Conservation (phyloP, 352 stramenopile species). For the Phytophthora pseudosyringae region DNA sequence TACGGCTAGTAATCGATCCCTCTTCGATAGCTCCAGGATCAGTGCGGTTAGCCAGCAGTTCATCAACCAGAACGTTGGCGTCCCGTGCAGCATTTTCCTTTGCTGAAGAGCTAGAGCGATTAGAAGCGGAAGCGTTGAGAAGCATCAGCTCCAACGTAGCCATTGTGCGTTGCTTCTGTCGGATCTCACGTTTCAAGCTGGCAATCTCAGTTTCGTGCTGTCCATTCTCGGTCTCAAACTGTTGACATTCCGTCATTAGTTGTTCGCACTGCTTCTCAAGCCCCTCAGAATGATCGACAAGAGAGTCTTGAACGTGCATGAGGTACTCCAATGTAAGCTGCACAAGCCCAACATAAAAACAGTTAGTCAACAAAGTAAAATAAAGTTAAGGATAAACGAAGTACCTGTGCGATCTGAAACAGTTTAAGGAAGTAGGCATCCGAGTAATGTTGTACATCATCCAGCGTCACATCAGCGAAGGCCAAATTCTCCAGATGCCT, state of each 20-base stretch:
- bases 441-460: constrained; percentile 87
- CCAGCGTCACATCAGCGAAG: constrained; percentile 82
- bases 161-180: constrained; percentile 83
- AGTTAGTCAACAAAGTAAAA: neutral
- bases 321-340: constrained; percentile 86
- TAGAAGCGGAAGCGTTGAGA: constrained; percentile 57
- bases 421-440: constrained; percentile 88
- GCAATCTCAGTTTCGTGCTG: constrained; percentile 63
- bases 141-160: constrained; percentile 85
- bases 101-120: constrained; percentile 23
- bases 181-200: constrained; percentile 78
- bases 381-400: neutral
- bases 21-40: constrained; percentile 21
- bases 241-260: constrained; percentile 63
- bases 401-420: constrained; percentile 85
- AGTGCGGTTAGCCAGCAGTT: constrained; percentile 29
- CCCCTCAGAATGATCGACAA: constrained; percentile 66
- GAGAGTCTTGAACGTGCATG: constrained; percentile 84
- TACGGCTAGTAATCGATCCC: constrained; percentile 38
- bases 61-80: constrained; percentile 45
- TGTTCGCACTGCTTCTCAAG: constrained; percentile 76
- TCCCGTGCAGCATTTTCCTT: constrained; percentile 50
- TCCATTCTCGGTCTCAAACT: constrained; percentile 69
- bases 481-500: constrained; percentile 80
- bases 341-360: constrained; percentile 1